A percentile compares a stretch with the other conserved stretches of the same genome.
Evolutionary conservation across 2,329 filamentous ascomycete species (phyloP).

Genomic region (Clarireedia homoeocarpa): DNA sequence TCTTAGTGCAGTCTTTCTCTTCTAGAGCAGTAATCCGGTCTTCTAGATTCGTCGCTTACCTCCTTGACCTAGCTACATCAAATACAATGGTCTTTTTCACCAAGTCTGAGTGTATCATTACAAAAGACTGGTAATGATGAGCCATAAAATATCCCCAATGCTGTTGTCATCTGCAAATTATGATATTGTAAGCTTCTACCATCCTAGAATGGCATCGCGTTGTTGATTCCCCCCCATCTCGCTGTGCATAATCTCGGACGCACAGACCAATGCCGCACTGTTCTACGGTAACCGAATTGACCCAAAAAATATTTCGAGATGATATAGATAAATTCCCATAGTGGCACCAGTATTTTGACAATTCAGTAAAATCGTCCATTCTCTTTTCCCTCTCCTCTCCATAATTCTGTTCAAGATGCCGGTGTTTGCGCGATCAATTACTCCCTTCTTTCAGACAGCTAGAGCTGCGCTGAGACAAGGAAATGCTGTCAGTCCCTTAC

Average conservation of each 20-base stretch:
- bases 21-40: too few relatives aligned
- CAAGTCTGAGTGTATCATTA: too few relatives aligned
- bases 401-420: conserved; percentile 56
- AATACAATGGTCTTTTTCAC: too few relatives aligned
- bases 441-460: conserved; percentile 75
- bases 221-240: too few relatives aligned
- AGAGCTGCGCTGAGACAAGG: conserved; percentile 64
- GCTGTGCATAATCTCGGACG: background rate
- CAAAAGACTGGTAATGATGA: too few relatives aligned
- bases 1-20: too few relatives aligned
- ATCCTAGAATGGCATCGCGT: too few relatives aligned
- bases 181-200: too few relatives aligned
- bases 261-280: conserved; percentile 1
- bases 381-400: conserved; percentile 4
- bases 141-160: too few relatives aligned
- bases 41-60: too few relatives aligned
- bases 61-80: too few relatives aligned
- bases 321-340: conserved; percentile 5
- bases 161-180: too few relatives aligned
- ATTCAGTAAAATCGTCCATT: conserved; percentile 4
- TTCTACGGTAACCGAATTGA: conserved; percentile 2
- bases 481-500: conserved; percentile 67
- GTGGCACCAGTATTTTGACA: conserved; percentile 4
- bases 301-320: conserved; percentile 12
- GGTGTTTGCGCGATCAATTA: conserved; percentile 67